These are phyloP conservation scores for Actinomucor elegans DNA, from an alignment of 371 early-diverging fungal species.

Conservation along the genomic window DNA sequence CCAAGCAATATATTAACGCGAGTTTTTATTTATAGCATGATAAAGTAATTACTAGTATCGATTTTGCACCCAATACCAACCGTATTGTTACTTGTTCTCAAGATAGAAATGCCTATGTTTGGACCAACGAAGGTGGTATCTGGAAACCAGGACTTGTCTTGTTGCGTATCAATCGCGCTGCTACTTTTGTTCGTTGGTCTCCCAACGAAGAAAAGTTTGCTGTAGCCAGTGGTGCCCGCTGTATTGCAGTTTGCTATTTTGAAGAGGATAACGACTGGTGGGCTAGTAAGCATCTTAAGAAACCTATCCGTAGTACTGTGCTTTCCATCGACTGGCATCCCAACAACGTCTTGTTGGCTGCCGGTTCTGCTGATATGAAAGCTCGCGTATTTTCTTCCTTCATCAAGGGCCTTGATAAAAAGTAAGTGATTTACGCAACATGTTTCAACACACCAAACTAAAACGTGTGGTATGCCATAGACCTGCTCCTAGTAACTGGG, in stretches of 20 bases:
- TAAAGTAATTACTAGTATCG: slow-evolving; percentile 92
- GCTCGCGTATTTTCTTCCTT: slow-evolving; percentile 95
- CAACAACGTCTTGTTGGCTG: slow-evolving; percentile 92
- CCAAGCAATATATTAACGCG: no score
- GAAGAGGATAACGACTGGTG: slow-evolving; percentile 97
- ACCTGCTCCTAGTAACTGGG: slow-evolving; percentile 84
- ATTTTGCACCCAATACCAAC: slow-evolving; percentile 96
- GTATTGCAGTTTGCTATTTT: slow-evolving; percentile 93
- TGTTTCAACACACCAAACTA: no score
- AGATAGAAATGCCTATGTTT: slow-evolving; percentile 98
- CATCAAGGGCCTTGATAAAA: slow-evolving; percentile 93
- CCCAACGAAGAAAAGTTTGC: slow-evolving; percentile 98
- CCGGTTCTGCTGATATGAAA: slow-evolving; percentile 94
- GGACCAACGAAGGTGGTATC: slow-evolving; percentile 74
- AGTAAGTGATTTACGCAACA: slow-evolving; percentile 53
- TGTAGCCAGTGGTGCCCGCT: slow-evolving; percentile 89
- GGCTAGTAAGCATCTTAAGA: slow-evolving; percentile 93
- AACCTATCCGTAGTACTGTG: slow-evolving; percentile 91
- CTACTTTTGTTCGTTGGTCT: slow-evolving; percentile 95
- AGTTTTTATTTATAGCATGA: slow-evolving; percentile 74
- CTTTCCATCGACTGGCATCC: slow-evolving; percentile 96
- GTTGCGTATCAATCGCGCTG: slow-evolving; percentile 94
- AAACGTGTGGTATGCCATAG: slow-evolving; percentile 33
- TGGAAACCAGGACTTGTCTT: slow-evolving; percentile 96
- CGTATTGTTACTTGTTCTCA: slow-evolving; percentile 96